A percentile compares a stretch with the other conserved stretches of the same genome.
These are phyloP conservation scores for Aspergillus sclerotioniger DNA, from an alignment of 495 filamentous ascomycete species.

Conservation along the genomic window DNA sequence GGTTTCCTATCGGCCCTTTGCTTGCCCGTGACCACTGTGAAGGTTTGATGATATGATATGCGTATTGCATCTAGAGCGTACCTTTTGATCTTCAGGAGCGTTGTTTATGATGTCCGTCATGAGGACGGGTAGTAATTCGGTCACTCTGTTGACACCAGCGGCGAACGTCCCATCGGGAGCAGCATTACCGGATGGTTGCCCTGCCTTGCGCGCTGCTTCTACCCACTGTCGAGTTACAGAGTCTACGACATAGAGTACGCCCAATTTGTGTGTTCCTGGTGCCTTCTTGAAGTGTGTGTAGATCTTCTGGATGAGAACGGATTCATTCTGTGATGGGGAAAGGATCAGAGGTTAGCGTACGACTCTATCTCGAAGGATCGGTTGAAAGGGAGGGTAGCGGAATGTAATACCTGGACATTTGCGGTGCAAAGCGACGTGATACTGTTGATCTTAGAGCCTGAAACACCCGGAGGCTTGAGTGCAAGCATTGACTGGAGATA, in stretches of 20 bases:
- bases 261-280: conserved; percentile 92
- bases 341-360: conserved; percentile 33
- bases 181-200: conserved; percentile 71
- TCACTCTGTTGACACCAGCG: conserved; percentile 94
- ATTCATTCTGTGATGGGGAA: conserved; percentile 70
- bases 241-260: conserved; percentile 99
- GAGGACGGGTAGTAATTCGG: conserved; percentile 83
- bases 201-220: conserved; percentile 84
- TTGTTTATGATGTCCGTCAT: conserved; percentile 93
- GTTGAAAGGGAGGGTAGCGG: conserved; percentile 2
- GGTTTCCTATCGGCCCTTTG: conserved; percentile 29
- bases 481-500: conserved; percentile 87
- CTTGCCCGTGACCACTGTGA: conserved; percentile 32
- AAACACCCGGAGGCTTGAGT: conserved; percentile 90
- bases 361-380: neutral
- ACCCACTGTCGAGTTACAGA: conserved; percentile 98
- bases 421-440: conserved; percentile 82
- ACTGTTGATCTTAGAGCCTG: conserved; percentile 80
- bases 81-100: conserved; percentile 95
- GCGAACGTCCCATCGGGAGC: conserved; percentile 89
- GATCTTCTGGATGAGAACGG: conserved; percentile 91
- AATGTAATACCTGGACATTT: conserved; percentile 83
- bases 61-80: conserved; percentile 61
- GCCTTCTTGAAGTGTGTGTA: conserved; percentile 97
- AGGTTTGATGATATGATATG: conserved; percentile 19